Evolutionary conservation across 108 stramenopile species (phyloP), one percentile per base, ranked within the genome.

Genomic region (Nitzschia palea): DNA sequence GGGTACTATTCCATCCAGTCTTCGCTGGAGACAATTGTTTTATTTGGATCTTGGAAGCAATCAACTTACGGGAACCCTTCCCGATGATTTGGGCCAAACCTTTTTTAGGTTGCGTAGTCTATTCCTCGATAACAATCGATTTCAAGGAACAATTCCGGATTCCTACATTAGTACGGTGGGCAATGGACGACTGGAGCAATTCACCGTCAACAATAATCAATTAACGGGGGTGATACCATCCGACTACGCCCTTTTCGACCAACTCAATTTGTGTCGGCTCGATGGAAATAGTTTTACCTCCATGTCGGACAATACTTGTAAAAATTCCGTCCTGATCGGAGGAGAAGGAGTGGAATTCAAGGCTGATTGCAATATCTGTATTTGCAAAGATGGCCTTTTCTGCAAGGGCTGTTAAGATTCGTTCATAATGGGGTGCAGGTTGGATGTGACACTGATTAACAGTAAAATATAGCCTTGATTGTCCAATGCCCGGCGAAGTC

Each of bases 31-130:
- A 4, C 22, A 60, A 4, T 22, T 80, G 17, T 71, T 72, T 25
- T 73, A 70, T 42, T 55, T 85, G 44, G 80, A 81, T 66, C 30
- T 85, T 23, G 63, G 73, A 9, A 36, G 44, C 42, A 85, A 85
- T 44, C 36, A 69, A 40, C 48, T 85, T 18, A 67, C 74, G 0
- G 84, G 84, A 28, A 65, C 35, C 4, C 47, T 86, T 0, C 85
- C 85, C 3, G 40, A 55, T 12, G 78, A 77, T 33, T 25, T 77
- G 8, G 52, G 57, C 10, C 40, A 55, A 17, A 65, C 20, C 20
- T 67, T 59, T 62, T 40, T 55, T 22, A 12, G 3, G 8, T 42
- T 82, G 3, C 78, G 79, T 17, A 76, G 78, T 29, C 48, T 82
- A 64, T 51, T 77, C 45, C 52, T 82, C 23, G 68, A 79, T 30